Evolutionary conservation across 2,329 filamentous ascomycete species (phyloP).

Genomic region (Phialophora chinensis): DNA sequence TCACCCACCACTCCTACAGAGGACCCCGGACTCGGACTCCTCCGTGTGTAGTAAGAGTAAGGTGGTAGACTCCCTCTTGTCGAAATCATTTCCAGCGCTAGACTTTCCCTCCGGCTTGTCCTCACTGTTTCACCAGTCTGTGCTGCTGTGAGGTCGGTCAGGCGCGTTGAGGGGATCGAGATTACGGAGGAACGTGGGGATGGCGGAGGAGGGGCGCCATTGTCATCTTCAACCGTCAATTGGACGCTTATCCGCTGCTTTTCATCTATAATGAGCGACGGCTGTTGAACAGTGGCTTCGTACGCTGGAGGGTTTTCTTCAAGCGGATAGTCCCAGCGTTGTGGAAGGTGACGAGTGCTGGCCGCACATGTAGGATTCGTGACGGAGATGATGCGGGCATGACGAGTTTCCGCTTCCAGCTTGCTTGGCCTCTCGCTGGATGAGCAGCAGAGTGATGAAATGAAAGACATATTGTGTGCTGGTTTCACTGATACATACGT

Average conservation of each 20-base stretch:
- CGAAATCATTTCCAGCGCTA: slow-evolving; percentile 15
- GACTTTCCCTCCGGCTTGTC: slow-evolving; percentile 19
- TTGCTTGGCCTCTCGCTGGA: slow-evolving; percentile 25
- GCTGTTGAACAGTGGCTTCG: slow-evolving; percentile 22
- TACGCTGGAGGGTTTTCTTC: slow-evolving; percentile 32
- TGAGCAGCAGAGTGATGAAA: slow-evolving; percentile 25
- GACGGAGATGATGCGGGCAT: slow-evolving; percentile 32
- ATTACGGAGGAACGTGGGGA: slow-evolving; percentile 36
- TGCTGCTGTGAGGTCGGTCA: slow-evolving; percentile 34
- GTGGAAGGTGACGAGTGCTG: slow-evolving; percentile 14
- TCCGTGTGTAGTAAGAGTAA: slow-evolving; percentile 26
- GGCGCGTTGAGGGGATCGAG: slow-evolving; percentile 36
- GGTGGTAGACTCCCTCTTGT: slow-evolving; percentile 28
- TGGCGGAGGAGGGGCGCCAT: slow-evolving; percentile 17
- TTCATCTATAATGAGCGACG: slow-evolving; percentile 27
- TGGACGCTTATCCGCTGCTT: slow-evolving; percentile 24
- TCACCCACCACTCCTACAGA: slow-evolving; percentile 40
- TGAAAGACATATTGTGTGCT: not conserved
- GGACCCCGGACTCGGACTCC: slow-evolving; percentile 27
- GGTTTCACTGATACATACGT: not conserved
- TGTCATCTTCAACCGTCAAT: slow-evolving; percentile 10
- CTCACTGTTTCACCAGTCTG: slow-evolving; percentile 32
- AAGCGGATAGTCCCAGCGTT: slow-evolving; percentile 7
- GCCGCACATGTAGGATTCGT: not conserved
- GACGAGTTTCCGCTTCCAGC: slow-evolving; percentile 27